Evolutionary conservation across 1,139 yeast species (phyloP).

Genomic region (Geotrichum australiense): DNA sequence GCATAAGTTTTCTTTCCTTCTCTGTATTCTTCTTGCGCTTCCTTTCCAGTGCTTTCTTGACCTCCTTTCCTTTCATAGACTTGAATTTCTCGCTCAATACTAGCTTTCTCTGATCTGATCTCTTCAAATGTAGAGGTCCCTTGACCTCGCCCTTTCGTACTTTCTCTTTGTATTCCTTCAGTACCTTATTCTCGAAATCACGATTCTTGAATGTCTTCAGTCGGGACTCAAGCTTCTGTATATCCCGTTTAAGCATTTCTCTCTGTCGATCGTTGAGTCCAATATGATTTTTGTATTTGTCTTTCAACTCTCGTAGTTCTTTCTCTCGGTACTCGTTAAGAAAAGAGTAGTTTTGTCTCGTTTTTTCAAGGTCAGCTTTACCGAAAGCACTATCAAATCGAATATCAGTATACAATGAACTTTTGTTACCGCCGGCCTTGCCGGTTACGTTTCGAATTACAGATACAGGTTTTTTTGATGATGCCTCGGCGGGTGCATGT

Average conservation of each 20-base stretch:
- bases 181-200: conserved; percentile 64
- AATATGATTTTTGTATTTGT: conserved; percentile 41
- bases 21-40: conserved; percentile 91
- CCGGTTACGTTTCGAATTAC: conserved; percentile 73
- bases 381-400: conserved; percentile 89
- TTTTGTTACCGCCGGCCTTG: conserved; percentile 32
- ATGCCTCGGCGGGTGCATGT: conserved; percentile 75
- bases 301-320: conserved; percentile 53
- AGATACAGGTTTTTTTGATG: conserved; percentile 66
- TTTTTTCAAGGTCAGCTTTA: conserved; percentile 58
- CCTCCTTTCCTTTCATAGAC: conserved; percentile 70
- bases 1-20: conserved; percentile 75
- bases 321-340: conserved; percentile 74
- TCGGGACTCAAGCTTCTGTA: conserved; percentile 57
- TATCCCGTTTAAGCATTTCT: conserved; percentile 46
- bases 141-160: conserved; percentile 44
- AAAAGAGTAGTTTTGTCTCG: conserved; percentile 71
- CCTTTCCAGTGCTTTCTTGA: conserved; percentile 85
- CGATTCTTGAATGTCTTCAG: conserved; percentile 69
- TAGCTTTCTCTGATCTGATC: conserved; percentile 72
- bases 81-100: conserved; percentile 86
- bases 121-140: conserved; percentile 59
- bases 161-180: conserved; percentile 45
- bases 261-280: conserved; percentile 40
- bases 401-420: conserved; percentile 56